Evolutionary conservation across 305 asterid species (phyloP).

Genomic region (Salvia sclarea): DNA sequence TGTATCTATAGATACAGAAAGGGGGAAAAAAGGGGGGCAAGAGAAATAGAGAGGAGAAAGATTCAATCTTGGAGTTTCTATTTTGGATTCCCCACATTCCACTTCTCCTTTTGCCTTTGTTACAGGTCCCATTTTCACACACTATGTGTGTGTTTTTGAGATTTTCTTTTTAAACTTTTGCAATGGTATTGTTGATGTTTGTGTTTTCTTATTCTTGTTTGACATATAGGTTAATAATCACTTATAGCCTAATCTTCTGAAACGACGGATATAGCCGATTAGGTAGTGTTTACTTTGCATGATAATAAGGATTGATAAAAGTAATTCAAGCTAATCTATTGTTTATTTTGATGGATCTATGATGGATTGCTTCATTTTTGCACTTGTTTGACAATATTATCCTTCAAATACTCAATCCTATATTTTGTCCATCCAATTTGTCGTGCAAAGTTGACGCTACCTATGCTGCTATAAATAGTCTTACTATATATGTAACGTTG

Average conservation of each 20-base stretch:
- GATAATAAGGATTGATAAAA: no score
- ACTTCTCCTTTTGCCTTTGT: constrained; percentile 35
- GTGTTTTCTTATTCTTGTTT: constrained; percentile 22
- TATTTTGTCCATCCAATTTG: no score
- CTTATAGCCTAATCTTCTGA: no score
- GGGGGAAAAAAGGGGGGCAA: not conserved
- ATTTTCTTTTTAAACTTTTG: not conserved
- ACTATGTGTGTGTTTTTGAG: not conserved
- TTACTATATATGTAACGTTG: no score
- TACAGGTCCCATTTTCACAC: constrained; percentile 23
- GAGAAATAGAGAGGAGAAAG: not conserved
- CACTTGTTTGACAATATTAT: no score
- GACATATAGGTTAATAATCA: constrained; percentile 16
- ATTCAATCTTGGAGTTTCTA: constrained; percentile 30
- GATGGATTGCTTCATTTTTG: no score
- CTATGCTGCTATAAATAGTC: no score
- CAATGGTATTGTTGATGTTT: constrained; percentile 12
- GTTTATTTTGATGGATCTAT: no score
- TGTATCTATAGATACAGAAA: constrained; percentile 34
- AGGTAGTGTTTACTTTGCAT: not conserved
- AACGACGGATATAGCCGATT: constrained; percentile 3
- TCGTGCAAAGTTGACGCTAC: no score
- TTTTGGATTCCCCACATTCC: constrained; percentile 38
- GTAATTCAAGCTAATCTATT: no score
- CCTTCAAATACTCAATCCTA: no score